A percentile compares a stretch with the other conserved stretches of the same genome.
Conservation (phyloP, 306 rosid species). For the Alnus rubra region DNA sequence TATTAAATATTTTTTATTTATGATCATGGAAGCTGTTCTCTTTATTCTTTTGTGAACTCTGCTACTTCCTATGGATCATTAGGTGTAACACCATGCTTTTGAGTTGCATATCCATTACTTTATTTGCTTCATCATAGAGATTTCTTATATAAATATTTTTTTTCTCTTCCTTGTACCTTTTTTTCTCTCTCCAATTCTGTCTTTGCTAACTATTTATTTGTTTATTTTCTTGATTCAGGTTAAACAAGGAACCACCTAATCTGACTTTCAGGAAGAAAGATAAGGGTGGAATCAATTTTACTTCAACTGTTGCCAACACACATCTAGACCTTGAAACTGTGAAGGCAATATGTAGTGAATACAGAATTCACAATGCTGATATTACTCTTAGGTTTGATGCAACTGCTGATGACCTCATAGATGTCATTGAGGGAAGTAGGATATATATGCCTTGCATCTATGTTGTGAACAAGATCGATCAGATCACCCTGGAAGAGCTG, state of each 20-base stretch:
- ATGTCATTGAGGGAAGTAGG: slow-evolving; percentile 95
- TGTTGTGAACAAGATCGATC: slow-evolving; percentile 94
- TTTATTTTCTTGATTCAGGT: slow-evolving; percentile 43
- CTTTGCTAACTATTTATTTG: slow-evolving; percentile 22
- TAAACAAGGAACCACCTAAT: slow-evolving; percentile 96
- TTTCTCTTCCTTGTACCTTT: not conserved
- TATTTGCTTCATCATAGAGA: not conserved
- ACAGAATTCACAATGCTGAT: slow-evolving; percentile 94
- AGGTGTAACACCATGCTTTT: not conserved
- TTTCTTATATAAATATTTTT: not conserved
- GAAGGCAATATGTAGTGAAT: slow-evolving; percentile 94
- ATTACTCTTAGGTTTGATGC: slow-evolving; percentile 94
- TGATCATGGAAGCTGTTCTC: not conserved
- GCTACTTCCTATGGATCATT: not conserved
- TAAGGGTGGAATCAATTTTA: slow-evolving; percentile 93
- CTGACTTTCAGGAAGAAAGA: slow-evolving; percentile 92
- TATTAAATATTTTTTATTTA: not conserved
- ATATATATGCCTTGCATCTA: slow-evolving; percentile 93
- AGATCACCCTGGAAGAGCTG: slow-evolving; percentile 93
- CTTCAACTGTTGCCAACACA: slow-evolving; percentile 87
- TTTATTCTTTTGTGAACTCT: not conserved
- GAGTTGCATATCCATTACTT: not conserved
- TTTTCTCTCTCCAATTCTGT: not conserved
- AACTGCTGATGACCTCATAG: slow-evolving; percentile 95
- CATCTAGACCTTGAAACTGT: slow-evolving; percentile 90